Evolutionary conservation across 108 stramenopile genomes (phyloP).

Genomic region (Aurantiochytrium sp.): DNA sequence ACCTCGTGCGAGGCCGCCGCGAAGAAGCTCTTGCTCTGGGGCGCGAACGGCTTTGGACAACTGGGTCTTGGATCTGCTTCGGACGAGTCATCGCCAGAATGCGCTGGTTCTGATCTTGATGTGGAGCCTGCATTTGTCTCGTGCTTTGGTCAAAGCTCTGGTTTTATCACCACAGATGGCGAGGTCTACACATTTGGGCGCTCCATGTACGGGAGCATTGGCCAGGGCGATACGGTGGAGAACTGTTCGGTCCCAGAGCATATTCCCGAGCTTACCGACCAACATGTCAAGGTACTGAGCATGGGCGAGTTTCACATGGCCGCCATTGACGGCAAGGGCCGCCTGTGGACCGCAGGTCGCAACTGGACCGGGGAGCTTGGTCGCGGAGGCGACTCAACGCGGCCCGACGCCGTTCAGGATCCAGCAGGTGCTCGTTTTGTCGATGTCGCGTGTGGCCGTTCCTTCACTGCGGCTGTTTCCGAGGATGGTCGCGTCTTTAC

Average conservation of each 20-base stretch:
- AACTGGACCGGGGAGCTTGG: constrained; percentile 1
- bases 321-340: neutral
- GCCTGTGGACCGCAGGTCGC: constrained; percentile 8
- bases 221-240: neutral
- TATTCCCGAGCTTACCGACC: neutral
- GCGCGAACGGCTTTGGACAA: neutral
- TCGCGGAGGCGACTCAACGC: neutral
- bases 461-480: neutral
- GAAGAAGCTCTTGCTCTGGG: neutral
- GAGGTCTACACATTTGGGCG: neutral
- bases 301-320: neutral
- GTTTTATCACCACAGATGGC: neutral
- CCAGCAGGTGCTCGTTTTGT: neutral
- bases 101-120: neutral
- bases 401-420: neutral
- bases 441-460: neutral
- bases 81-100: neutral
- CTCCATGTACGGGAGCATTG: neutral
- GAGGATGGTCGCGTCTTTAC: neutral
- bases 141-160: neutral
- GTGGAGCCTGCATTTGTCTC: neutral
- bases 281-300: neutral
- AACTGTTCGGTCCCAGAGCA: neutral
- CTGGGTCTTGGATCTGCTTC: neutral
- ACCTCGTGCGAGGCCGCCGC: neutral